Evolutionary conservation across 163 green algal species (phyloP).

Genomic region (Smithsoniella earleae): DNA sequence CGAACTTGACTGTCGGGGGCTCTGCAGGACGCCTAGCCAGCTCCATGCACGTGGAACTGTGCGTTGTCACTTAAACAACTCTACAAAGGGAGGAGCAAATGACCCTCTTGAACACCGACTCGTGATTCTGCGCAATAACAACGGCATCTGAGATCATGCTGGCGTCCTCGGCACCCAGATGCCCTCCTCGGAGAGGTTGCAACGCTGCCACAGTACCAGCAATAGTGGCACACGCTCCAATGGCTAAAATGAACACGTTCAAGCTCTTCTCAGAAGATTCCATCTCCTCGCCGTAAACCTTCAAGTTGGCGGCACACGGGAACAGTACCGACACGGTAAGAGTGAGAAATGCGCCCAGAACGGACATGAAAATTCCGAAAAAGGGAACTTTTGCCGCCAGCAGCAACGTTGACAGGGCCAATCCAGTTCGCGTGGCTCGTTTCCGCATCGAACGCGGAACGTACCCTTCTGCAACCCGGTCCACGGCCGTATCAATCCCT

Average conservation of each 20-base stretch:
- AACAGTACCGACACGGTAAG: slow-evolving; percentile 56
- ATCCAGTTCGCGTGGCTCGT: slow-evolving; percentile 36
- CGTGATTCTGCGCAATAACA: too few species aligned
- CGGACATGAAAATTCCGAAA: slow-evolving; percentile 56
- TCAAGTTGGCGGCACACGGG: slow-evolving; percentile 50
- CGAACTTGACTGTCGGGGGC: too few species aligned
- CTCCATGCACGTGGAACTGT: too few species aligned
- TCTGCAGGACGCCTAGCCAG: too few species aligned
- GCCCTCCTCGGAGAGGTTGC: too few species aligned
- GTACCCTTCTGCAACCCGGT: slow-evolving; percentile 26
- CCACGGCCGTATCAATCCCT: slow-evolving; percentile 32
- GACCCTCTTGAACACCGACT: too few species aligned
- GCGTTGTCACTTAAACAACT: too few species aligned
- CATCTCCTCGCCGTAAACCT: slow-evolving; percentile 35
- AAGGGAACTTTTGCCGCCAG: slow-evolving; percentile 49
- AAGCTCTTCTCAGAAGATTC: not conserved
- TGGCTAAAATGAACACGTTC: not conserved
- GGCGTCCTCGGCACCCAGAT: too few species aligned
- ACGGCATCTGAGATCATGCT: too few species aligned
- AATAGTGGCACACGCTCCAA: not conserved
- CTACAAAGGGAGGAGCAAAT: too few species aligned
- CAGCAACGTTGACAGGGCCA: slow-evolving; percentile 40
- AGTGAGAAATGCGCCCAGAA: slow-evolving; percentile 61
- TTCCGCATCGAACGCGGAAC: slow-evolving; percentile 34
- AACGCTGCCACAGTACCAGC: not conserved